Percentiles rank a stretch among this genome's conserved stretches.
phyloP scores from a whole-genome alignment of 176 grass and related monocot species.

The Areca catechu region DNA sequence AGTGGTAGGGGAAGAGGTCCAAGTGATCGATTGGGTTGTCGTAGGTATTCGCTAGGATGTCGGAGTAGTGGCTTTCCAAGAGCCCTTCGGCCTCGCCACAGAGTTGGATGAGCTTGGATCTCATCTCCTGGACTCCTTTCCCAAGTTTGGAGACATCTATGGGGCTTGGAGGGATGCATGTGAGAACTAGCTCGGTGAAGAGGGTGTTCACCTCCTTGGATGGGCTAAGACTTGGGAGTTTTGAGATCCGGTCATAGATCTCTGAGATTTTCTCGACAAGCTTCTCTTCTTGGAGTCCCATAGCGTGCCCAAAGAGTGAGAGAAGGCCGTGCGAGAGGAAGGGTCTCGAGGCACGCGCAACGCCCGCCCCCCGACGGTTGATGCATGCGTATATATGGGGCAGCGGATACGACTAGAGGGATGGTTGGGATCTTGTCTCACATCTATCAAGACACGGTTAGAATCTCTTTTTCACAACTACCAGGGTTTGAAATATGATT shows the following conservation, averaged over 20 bases:
- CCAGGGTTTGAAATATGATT: too few species aligned
- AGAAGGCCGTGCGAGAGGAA: too few species aligned
- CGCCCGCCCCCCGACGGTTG: too few species aligned
- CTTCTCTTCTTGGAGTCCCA: constrained; percentile 32
- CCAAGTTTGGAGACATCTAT: constrained; percentile 48
- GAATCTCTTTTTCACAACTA: too few species aligned
- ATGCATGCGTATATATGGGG: too few species aligned
- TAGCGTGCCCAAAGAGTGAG: neutral
- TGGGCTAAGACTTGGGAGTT: constrained; percentile 52
- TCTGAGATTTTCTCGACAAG: constrained; percentile 36
- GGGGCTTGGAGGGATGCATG: constrained; percentile 51
- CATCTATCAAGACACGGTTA: too few species aligned
- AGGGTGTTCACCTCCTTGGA: constrained; percentile 57
- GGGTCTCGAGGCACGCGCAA: too few species aligned
- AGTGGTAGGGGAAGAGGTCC: constrained; percentile 54
- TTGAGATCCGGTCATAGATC: constrained; percentile 32
- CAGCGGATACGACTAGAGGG: too few species aligned
- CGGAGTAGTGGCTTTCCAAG: constrained; percentile 78
- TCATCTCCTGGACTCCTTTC: constrained; percentile 50
- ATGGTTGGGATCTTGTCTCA: too few species aligned
- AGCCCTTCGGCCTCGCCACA: constrained; percentile 64
- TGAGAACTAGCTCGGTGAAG: constrained; percentile 59
- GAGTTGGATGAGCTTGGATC: constrained; percentile 34
- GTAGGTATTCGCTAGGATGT: constrained; percentile 39
- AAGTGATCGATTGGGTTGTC: constrained; percentile 67